Base-by-base conservation (phyloP, 208 protist species). In the Phytomonas sp. region DNA sequence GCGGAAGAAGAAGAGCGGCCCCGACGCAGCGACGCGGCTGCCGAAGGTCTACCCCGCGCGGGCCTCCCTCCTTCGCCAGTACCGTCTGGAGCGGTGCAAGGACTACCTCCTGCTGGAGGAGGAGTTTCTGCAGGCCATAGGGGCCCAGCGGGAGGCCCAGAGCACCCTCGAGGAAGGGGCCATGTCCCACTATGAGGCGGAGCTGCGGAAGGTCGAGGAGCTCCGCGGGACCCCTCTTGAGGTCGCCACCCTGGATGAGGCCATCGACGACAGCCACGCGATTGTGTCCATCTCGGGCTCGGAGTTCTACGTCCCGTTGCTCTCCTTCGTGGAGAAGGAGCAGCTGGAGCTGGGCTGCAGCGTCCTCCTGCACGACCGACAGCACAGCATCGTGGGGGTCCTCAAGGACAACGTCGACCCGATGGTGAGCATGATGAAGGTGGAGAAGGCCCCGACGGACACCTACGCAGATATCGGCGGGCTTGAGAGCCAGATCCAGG, bases 391-490 rank as follows among this genome's bases (percentile, higher is more conserved):
- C 19, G 98, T 99, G 19, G 99, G 99, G 45, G 92, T 99, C 6
- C 85, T 99, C 16, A 77, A 94, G 49, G 97, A 99, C 72, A 98
- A 99, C 68, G 91, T 92, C 8, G 98, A 99, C 80, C 99, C 99
- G 4, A 90, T 99, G 61, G 99, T 99, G 34, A 94, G 78, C 73
- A 98, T 99, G 2, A 99, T 99, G 99, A 99, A 99, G 82, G 97
- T 99, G 0, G 99, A 99, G 37, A 99, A 99, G 80, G 98, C 98
- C 2, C 99, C 99, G 29, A 80, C 95, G 30, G 98, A 99, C 81
- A 98, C 95, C 8, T 99, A 99, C 81, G 98, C 98, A 12, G 98
- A 99, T 75, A 98, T 99, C 78, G 99, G 99, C 74, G 99, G 99
- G 45, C 86, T 99, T 0, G 98, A 99, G 75, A 75, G 91, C 32